Base-by-base conservation (phyloP, 345 rosid genomes). In the Raphanus sativus region DNA sequence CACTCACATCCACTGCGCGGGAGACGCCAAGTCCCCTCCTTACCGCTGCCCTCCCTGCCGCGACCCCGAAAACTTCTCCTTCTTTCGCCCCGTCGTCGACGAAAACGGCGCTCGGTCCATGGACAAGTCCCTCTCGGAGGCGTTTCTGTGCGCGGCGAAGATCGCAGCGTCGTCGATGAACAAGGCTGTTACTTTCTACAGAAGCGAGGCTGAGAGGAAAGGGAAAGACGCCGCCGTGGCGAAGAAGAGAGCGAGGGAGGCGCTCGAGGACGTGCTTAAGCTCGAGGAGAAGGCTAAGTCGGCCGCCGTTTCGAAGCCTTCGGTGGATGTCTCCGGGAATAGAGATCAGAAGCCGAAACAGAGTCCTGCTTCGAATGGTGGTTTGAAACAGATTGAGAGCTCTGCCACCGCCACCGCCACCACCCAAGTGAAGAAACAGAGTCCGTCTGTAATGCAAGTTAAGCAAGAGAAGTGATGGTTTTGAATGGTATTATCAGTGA, bases 161-260 rank as follows among this genome's bases (percentile, higher is more conserved):
- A 87, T 91, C 8, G 85, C 93, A 0, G 58, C 85, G 0, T 76
- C 78, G 1, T 86, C 95, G 0, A 87, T 93, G 90, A 85, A 4
- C 28, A 87, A 87, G 66, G 93, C 91, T 0, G 92, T 83, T 1
- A 6, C 0, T 74, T 33, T 42, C 1, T 83, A 81, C 1, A 78
- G 79, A 71, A 11, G 52, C 2, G 91, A 89, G 24, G 92, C 89
- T 0, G 97, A 85, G 3, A 75, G 85, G 82, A 82, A 84, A 73
- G 93, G 73, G 0, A 75, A 65, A 75, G 98, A 91, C 40, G 93
- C 92, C 0, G 88, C 88, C 0, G 67, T 81, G 25, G 90, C 93
- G 3, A 83, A 82, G 74, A 91, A 86, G 84, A 89, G 88, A 76
- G 93, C 93, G 0, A 82, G 87, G 32, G 97, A 91, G 78, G 90